A percentile compares a stretch with the other conserved stretches of the same genome.
Conservation (phyloP, 116 monocot genomes). For the Iris pallida region DNA sequence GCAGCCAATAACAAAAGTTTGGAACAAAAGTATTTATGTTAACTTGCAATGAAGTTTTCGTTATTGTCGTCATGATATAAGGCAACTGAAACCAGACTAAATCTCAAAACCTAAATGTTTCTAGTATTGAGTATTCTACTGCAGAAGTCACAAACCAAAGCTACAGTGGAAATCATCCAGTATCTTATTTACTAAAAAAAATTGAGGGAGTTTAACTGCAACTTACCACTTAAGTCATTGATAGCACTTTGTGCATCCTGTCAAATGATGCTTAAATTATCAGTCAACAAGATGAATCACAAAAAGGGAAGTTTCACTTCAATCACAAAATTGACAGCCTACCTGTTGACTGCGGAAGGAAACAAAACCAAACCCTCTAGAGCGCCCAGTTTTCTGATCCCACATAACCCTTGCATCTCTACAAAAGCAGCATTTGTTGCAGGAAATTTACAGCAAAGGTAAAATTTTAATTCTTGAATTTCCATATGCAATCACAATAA, state of each 20-base stretch:
- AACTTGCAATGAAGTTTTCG: background rate
- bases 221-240: constrained; percentile 40
- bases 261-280: constrained; percentile 1
- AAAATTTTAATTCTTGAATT: background rate
- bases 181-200: background rate
- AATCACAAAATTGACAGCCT: background rate
- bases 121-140: background rate
- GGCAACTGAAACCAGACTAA: background rate
- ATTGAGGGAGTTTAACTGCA: background rate
- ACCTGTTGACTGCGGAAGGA: constrained; percentile 48
- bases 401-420: constrained; percentile 65
- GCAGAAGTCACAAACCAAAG: background rate
- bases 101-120: background rate
- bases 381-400: constrained; percentile 62
- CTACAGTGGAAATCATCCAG: background rate
- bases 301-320: background rate
- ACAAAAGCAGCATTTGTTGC: background rate
- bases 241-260: constrained; percentile 57
- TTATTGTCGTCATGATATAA: background rate
- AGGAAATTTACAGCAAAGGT: background rate
- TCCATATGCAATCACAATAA: background rate
- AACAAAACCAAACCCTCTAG: constrained; percentile 50
- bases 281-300: background rate
- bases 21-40: too few relatives aligned
- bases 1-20: too few relatives aligned